A percentile compares a stretch with the other conserved stretches of the same genome.
Evolutionary conservation across 176 grass and related monocot species (phyloP).

Genomic region (Carex kokanica): DNA sequence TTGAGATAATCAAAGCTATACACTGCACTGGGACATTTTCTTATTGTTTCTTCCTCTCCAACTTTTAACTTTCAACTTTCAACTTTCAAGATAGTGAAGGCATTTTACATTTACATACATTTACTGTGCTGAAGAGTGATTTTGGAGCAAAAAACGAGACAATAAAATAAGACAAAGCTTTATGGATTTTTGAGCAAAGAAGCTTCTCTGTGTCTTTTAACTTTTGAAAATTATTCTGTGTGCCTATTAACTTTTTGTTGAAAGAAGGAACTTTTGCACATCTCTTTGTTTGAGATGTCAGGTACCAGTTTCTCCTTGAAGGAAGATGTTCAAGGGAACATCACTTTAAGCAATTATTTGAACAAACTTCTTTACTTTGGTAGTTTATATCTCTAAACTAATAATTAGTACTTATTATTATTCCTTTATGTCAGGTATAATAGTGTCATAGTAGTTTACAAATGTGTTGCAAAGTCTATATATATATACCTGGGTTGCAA

Average conservation of each 20-base stretch:
- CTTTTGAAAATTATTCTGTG: constrained; percentile 13
- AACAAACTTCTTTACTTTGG: constrained; percentile 1
- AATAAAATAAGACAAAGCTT: constrained; percentile 21
- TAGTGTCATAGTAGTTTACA: background rate
- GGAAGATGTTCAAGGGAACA: background rate
- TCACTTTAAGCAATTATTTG: background rate
- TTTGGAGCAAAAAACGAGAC: constrained; percentile 21
- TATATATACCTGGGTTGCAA: constrained; percentile 12
- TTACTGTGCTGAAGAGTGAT: background rate
- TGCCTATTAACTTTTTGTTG: background rate
- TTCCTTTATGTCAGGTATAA: background rate
- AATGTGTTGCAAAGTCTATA: background rate
- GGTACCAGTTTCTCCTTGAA: background rate
- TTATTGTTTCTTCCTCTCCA: background rate
- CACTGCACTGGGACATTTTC: background rate
- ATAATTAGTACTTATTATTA: background rate
- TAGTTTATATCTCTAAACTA: background rate
- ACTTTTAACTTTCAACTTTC: background rate
- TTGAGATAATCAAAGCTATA: constrained; percentile 9
- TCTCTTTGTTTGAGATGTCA: constrained; percentile 1
- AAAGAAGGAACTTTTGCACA: background rate
- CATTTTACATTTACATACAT: constrained; percentile 7
- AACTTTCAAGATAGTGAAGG: background rate
- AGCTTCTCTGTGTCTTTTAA: constrained; percentile 10
- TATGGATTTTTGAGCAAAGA: constrained; percentile 19